Percentiles rank a stretch among this genome's conserved stretches.
Conservation (phyloP, 805 yeast species). For the Teunomyces pallodes region DNA sequence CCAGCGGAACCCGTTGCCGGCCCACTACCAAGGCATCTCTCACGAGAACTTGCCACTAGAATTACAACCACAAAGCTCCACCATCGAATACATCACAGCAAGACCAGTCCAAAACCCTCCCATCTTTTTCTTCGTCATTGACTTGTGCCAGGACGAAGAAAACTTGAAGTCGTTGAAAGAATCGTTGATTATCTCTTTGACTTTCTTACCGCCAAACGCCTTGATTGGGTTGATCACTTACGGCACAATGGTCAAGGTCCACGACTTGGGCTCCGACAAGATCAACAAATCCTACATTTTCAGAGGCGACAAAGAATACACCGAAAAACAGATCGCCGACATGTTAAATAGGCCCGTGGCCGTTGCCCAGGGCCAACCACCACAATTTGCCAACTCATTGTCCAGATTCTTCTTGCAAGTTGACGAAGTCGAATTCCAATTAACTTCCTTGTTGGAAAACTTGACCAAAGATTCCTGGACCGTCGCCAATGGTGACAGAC, state of each 20-base stretch:
- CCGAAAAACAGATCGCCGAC: constrained; percentile 61
- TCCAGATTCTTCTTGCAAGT: constrained; percentile 72
- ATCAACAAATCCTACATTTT: constrained; percentile 78
- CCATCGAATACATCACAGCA: constrained; percentile 81
- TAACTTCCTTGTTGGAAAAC: constrained; percentile 75
- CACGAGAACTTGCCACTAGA: constrained; percentile 81
- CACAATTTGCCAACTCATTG: constrained; percentile 28
- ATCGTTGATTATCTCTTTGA: constrained; percentile 68
- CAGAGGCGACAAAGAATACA: constrained; percentile 85
- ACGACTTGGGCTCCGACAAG: constrained; percentile 66
- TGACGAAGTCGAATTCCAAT: constrained; percentile 76
- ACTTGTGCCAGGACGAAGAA: constrained; percentile 86
- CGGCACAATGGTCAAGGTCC: constrained; percentile 89
- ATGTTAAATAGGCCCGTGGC: constrained; percentile 42
- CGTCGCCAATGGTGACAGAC: constrained; percentile 76
- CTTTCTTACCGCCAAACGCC: constrained; percentile 85
- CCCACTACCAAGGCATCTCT: constrained; percentile 73
- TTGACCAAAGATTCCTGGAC: constrained; percentile 87
- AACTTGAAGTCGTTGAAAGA: constrained; percentile 82
- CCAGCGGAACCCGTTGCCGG: constrained; percentile 75
- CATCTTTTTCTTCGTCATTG: constrained; percentile 80
- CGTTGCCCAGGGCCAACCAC: constrained; percentile 23
- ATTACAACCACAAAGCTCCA: constrained; percentile 62
- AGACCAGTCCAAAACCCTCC: constrained; percentile 86
- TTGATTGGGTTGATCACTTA: constrained; percentile 83